phyloP scores from a whole-genome alignment of 73 alveolate species.

The Symbiodinium natans region DNA sequence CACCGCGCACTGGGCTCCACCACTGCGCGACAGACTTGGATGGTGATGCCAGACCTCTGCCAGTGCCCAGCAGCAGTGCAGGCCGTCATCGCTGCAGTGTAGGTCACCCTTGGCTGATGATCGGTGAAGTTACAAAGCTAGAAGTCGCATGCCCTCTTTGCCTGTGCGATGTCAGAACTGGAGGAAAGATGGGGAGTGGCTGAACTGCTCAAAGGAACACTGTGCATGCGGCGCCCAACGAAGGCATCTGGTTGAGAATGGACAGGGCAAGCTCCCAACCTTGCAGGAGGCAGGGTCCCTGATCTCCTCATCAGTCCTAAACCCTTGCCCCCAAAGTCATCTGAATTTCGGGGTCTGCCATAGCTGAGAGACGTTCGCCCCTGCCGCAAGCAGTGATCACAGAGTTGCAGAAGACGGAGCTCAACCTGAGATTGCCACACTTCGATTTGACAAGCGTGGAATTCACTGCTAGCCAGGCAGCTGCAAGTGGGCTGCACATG shows the following conservation, averaged over 20 bases:
- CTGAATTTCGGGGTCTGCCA: no score
- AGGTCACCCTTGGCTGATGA: not conserved
- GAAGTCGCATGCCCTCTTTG: no score
- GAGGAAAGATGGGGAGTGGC: no score
- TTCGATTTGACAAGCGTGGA: not conserved
- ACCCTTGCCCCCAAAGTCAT: no score
- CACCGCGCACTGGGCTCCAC: not conserved
- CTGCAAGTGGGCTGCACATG: not conserved
- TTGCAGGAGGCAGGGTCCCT: no score
- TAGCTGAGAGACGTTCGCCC: not conserved
- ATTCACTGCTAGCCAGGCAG: not conserved
- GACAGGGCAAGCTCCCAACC: slow-evolving; percentile 22
- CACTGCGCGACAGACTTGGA: no score
- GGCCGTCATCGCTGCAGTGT: not conserved
- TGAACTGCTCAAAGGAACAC: not conserved
- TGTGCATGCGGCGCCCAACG: not conserved
- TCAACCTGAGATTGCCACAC: not conserved
- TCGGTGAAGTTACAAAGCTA: not conserved
- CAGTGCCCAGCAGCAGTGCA: not conserved
- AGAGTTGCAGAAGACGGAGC: slow-evolving; percentile 9
- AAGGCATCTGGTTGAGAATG: not conserved
- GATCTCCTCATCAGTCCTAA: no score
- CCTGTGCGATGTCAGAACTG: no score
- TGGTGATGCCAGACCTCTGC: not conserved
- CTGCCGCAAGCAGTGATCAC: slow-evolving; percentile 46